Conservation (phyloP, 2,329 filamentous ascomycete genomes). For the Calonectria hawksworthii region DNA sequence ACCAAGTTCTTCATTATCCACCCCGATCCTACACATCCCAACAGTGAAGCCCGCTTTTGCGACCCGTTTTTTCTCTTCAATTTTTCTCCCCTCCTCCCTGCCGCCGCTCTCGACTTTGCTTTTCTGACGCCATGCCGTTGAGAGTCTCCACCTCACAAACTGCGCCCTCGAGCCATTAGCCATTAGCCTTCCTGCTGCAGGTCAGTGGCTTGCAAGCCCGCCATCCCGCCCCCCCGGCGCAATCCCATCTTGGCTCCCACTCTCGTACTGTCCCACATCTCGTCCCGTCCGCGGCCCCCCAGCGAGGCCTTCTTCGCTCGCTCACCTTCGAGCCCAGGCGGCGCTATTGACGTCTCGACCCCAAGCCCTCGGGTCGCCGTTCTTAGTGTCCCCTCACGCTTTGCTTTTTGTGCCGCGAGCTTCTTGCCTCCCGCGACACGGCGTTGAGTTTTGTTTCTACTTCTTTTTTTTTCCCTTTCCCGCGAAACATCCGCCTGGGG, state of each 20-base stretch:
- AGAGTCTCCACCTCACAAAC: slow-evolving; percentile 19
- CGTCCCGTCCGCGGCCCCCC: neutral
- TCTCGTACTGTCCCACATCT: slow-evolving; percentile 8
- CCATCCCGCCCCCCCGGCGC: slow-evolving; percentile 15
- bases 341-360: slow-evolving; percentile 12
- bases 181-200: slow-evolving; percentile 15
- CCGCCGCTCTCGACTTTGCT: neutral
- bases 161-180: slow-evolving; percentile 24
- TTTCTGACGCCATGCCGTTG: slow-evolving; percentile 27
- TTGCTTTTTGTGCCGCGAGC: slow-evolving; percentile 14
- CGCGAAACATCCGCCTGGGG: neutral
- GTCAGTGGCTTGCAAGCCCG: slow-evolving; percentile 23
- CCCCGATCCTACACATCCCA: slow-evolving; percentile 6
- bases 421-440: slow-evolving; percentile 9
- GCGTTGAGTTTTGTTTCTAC: neutral
- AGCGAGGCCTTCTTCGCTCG: neutral
- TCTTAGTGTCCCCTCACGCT: slow-evolving; percentile 6
- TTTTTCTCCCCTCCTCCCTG: neutral
- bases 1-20: slow-evolving; percentile 11
- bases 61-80: slow-evolving; percentile 11
- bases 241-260: slow-evolving; percentile 19
- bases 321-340: neutral
- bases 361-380: slow-evolving; percentile 9
- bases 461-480: neutral
- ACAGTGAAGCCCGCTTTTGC: slow-evolving; percentile 2